phyloP scores from a whole-genome alignment of 345 rosid species.

The Acer campestre region DNA sequence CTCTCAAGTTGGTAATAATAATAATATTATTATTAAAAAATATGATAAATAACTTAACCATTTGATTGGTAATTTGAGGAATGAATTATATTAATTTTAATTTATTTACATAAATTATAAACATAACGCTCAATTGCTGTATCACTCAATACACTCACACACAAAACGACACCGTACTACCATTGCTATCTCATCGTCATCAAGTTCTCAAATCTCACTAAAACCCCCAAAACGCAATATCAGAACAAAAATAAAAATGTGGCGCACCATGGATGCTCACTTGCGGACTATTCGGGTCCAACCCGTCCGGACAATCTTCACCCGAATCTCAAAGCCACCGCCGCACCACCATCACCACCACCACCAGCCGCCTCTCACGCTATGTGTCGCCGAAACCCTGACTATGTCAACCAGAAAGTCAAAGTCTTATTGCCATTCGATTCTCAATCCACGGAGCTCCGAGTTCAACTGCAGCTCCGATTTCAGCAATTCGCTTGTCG shows the following conservation, averaged over 20 bases:
- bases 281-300: constrained; percentile 10
- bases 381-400: constrained; percentile 21
- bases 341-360: not conserved
- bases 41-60: too few species aligned
- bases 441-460: not conserved
- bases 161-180: not conserved
- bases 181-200: not conserved
- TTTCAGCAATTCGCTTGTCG: constrained; percentile 3
- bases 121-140: too few species aligned
- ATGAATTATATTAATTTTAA: too few species aligned
- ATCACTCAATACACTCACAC: too few species aligned
- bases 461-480: constrained; percentile 5
- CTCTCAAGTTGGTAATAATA: too few species aligned
- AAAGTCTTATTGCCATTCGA: not conserved
- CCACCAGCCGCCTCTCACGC: constrained; percentile 1
- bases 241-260: constrained; percentile 13
- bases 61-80: too few species aligned
- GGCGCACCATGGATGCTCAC: constrained; percentile 28
- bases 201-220: not conserved
- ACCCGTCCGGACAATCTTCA: constrained; percentile 32
- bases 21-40: too few species aligned
- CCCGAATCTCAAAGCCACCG: constrained; percentile 4
- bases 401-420: not conserved
- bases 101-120: too few species aligned
- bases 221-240: not conserved